A percentile compares a stretch with the other conserved stretches of the same genome.
phyloP scores from a whole-genome alignment of 1,139 yeast species.

The Kodamaea sp. region DNA sequence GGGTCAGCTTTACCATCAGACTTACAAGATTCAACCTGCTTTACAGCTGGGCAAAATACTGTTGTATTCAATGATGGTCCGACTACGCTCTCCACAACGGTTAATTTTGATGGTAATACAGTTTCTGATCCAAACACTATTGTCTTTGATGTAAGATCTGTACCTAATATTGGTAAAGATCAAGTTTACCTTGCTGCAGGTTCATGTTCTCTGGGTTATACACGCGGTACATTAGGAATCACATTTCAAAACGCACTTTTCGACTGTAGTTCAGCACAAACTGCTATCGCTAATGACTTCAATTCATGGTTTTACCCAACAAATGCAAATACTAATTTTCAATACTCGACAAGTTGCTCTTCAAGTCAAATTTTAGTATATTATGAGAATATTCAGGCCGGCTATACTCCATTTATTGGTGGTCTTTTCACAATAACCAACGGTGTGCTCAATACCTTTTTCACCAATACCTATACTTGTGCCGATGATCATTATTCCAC shows the following conservation, averaged over 20 bases:
- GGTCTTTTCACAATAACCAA: conserved; percentile 9
- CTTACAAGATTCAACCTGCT: conserved; percentile 15
- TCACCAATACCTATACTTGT: conserved; percentile 15
- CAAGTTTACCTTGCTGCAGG: conserved; percentile 18
- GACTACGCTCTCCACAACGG: conserved; percentile 14
- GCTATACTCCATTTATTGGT: conserved; percentile 25
- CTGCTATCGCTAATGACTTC: conserved; percentile 18
- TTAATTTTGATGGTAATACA: conserved; percentile 10
- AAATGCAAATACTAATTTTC: conserved; percentile 4
- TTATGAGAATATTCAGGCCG: conserved; percentile 26
- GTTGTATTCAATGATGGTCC: conserved; percentile 25
- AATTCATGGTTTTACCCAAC: conserved; percentile 23
- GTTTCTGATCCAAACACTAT: background rate
- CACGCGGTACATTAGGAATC: conserved; percentile 23
- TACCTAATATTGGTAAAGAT: conserved; percentile 15
- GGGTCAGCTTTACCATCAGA: conserved; percentile 16
- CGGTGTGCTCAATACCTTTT: conserved; percentile 1
- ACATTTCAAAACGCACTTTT: conserved; percentile 8
- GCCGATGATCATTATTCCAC: conserved; percentile 10
- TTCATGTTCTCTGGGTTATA: conserved; percentile 21
- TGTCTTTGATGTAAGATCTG: background rate
- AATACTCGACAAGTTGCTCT: conserved; percentile 2
- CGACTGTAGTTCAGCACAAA: conserved; percentile 22
- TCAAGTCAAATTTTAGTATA: conserved; percentile 5
- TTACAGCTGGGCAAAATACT: conserved; percentile 19